phyloP scores from a whole-genome alignment of 1,139 yeast genomes.

The Taphrina confusa region DNA sequence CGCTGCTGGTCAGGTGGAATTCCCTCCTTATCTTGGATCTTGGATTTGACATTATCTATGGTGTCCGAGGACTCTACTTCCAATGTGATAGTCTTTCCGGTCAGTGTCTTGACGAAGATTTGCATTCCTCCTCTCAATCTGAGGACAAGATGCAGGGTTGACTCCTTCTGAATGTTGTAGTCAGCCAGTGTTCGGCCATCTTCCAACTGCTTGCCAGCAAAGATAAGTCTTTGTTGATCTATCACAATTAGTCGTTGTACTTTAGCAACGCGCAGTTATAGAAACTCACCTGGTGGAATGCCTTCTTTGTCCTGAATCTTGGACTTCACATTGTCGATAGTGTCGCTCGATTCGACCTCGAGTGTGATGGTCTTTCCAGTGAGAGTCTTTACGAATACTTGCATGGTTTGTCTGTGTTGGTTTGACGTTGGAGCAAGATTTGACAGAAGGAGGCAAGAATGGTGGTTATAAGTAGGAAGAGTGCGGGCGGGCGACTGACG shows the following conservation, averaged over 20 bases:
- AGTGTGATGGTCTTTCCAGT: slow-evolving; percentile 90
- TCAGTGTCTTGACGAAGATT: slow-evolving; percentile 83
- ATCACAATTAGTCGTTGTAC: not conserved
- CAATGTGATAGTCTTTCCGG: slow-evolving; percentile 97
- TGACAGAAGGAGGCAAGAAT: not conserved
- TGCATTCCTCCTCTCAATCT: slow-evolving; percentile 91
- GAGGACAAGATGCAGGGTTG: slow-evolving; percentile 78
- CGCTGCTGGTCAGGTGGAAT: slow-evolving; percentile 89
- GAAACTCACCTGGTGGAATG: slow-evolving; percentile 61
- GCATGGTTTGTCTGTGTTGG: slow-evolving; percentile 38
- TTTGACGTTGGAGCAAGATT: not conserved
- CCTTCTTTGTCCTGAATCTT: slow-evolving; percentile 91
- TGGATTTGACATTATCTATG: slow-evolving; percentile 84
- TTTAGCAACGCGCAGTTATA: no score
- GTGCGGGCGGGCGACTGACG: slow-evolving; percentile 9
- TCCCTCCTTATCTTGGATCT: slow-evolving; percentile 88
- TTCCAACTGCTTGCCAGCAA: slow-evolving; percentile 86
- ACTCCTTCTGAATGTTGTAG: slow-evolving; percentile 89
- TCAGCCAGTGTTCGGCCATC: slow-evolving; percentile 85
- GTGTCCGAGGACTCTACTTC: slow-evolving; percentile 92
- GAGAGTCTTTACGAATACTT: slow-evolving; percentile 71
- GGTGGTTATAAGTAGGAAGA: slow-evolving; percentile 1
- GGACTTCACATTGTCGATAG: slow-evolving; percentile 85
- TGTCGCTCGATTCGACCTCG: slow-evolving; percentile 88
- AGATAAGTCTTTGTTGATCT: slow-evolving; percentile 81